Percentiles rank a stretch among this genome's conserved stretches.
phyloP scores from a whole-genome alignment of 352 stramenopile genomes.

The Phytophthora ramorum region DNA sequence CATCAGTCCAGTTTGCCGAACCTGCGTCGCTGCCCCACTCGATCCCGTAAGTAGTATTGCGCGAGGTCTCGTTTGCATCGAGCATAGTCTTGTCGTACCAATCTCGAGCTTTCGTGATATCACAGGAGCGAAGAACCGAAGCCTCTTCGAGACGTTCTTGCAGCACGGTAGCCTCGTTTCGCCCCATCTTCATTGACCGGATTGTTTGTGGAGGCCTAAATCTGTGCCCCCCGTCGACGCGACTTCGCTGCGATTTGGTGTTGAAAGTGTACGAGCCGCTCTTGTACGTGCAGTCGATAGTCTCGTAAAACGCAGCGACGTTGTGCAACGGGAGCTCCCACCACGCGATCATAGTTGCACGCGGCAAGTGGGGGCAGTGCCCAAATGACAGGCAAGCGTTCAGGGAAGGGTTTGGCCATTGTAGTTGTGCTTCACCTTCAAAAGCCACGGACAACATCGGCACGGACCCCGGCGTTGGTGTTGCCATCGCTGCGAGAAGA shows the following conservation, averaged over 20 bases:
- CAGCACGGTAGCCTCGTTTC: not conserved
- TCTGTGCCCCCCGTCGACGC: not conserved
- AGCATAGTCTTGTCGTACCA: not conserved
- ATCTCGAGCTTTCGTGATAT: not conserved
- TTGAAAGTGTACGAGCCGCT: not conserved
- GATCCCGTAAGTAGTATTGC: not conserved
- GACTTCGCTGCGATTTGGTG: not conserved
- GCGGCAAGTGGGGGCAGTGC: not conserved
- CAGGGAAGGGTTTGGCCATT: not conserved
- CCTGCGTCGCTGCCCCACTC: not conserved
- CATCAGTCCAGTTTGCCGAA: constrained; percentile 2
- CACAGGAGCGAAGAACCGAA: not conserved
- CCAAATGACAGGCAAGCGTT: not conserved
- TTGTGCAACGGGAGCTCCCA: constrained; percentile 1
- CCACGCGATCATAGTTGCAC: constrained; percentile 5
- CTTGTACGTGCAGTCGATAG: not conserved
- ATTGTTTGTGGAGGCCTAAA: not conserved
- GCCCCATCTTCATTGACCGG: not conserved
- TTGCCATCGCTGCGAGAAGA: not conserved
- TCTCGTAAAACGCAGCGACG: constrained; percentile 9
- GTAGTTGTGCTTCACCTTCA: not conserved
- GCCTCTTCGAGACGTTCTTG: not conserved
- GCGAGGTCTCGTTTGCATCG: not conserved
- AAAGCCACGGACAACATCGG: not conserved
- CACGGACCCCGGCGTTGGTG: not conserved